Percentiles rank a stretch among this genome's conserved stretches.
Conservation (phyloP, 2,329 filamentous ascomycete genomes). For the Ascochyta pisi region DNA sequence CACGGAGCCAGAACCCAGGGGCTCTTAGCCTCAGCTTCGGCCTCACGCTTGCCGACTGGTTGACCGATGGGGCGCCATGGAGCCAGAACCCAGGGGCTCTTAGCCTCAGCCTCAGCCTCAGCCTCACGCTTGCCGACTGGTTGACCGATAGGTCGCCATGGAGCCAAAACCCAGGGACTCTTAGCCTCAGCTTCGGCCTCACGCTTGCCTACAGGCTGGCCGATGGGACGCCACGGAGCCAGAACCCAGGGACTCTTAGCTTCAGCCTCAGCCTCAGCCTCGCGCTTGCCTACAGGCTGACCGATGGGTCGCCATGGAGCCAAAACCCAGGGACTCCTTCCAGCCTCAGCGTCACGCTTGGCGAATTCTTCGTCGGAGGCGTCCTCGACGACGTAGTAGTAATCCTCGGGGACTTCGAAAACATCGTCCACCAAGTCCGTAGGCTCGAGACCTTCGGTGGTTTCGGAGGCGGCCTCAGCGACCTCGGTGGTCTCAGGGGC, state of each 20-base stretch:
- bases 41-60: constrained; percentile 40
- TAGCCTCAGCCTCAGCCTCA: constrained; percentile 18
- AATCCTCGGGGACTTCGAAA: background rate
- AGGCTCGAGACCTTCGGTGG: constrained; percentile 13
- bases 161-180: background rate
- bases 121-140: constrained; percentile 41
- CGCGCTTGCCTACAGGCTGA: constrained; percentile 16
- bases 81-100: constrained; percentile 2
- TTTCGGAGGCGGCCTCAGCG: background rate
- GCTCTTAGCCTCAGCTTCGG: constrained; percentile 12
- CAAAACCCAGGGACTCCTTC: background rate
- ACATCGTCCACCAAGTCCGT: background rate
- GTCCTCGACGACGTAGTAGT: constrained; percentile 5
- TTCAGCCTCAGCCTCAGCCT: constrained; percentile 14
- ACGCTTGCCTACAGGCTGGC: constrained; percentile 16
- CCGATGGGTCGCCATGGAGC: constrained; percentile 10
- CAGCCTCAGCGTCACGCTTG: constrained; percentile 33
- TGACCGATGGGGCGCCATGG: constrained; percentile 22
- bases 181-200: constrained; percentile 6
- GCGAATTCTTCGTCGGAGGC: constrained; percentile 4
- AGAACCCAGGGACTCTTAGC: background rate
- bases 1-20: constrained; percentile 1
- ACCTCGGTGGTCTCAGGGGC: constrained; percentile 36
- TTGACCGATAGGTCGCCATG: constrained; percentile 18
- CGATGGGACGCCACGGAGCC: constrained; percentile 7